Base-by-base conservation (phyloP, 2,329 filamentous ascomycete species). In the Trichophyton benhamiae region DNA sequence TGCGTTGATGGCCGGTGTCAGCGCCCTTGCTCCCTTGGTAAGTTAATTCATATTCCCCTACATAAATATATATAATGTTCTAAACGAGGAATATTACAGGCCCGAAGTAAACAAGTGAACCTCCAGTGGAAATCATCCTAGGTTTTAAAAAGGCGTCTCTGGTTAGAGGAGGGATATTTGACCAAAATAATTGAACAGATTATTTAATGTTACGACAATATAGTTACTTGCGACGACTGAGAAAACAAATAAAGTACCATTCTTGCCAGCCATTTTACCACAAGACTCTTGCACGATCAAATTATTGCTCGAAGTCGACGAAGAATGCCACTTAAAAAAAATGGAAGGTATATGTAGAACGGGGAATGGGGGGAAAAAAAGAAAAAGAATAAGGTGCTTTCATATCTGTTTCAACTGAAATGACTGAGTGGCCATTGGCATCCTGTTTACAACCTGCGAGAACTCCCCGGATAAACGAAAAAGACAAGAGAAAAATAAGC, bases 21-120 rank as follows among this genome's bases (percentile, higher is more conserved):
- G 86, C 65, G 82, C 89, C 61, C 78, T 97, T 69, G 86, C 86
- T 60, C 94, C 94, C 30, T 84, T 97, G 83, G 94, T 96, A 80
- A 79, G 87, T 66, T 60, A 46, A 11, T 46, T 17, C 13, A 4
- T 30, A 17, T 20, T 41, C 46, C 46, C 20, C 15, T 59, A 59
- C 27, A 52, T 36, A 30, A 30, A 7, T 30, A 7, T 15, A 49
- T 48, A 58, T 6, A 38, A 4, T 38, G 11, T 38, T 9, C 60
- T 59, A 20, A 20, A 61, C 22, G 27, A 41, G 30, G 36, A 7
- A 13, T 58, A 6, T 33, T 62, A 60, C 60, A 80, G 78, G 76
- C 78, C 53, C 73, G 77, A 64, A 78, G 72, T 65, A 81, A 80
- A 67, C 78, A 80, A 67, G 79, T 80, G 62, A 76, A 80, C 66